A percentile compares a stretch with the other conserved stretches of the same genome.
phyloP scores from a whole-genome alignment of 1,139 yeast genomes.

The Kurtzmaniella quercitrusa region DNA sequence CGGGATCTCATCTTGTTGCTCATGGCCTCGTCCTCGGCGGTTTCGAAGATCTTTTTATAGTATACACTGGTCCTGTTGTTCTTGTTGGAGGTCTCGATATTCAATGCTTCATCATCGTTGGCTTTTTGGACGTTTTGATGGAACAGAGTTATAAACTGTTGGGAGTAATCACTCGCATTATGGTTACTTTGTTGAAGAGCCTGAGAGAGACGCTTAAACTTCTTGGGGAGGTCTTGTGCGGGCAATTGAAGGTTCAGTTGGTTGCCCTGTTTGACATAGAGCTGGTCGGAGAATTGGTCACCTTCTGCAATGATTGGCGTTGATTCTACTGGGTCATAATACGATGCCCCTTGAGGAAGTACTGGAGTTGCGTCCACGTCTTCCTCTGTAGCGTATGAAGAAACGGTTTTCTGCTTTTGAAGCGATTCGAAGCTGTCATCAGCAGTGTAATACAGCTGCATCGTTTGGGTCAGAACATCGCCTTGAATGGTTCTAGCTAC shows the following conservation, averaged over 20 bases:
- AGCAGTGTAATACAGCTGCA: constrained; percentile 26
- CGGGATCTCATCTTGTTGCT: neutral
- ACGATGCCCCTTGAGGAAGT: constrained; percentile 11
- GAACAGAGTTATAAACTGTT: constrained; percentile 38
- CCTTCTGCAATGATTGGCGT: constrained; percentile 25
- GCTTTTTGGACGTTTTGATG: constrained; percentile 31
- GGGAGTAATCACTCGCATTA: constrained; percentile 36
- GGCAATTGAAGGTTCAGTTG: constrained; percentile 20
- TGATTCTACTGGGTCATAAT: constrained; percentile 18
- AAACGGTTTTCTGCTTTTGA: constrained; percentile 2
- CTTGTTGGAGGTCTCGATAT: neutral
- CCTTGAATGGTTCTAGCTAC: neutral
- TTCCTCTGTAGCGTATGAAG: constrained; percentile 12
- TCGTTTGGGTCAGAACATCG: constrained; percentile 12
- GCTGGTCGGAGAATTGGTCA: neutral
- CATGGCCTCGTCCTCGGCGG: constrained; percentile 10
- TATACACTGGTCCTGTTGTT: constrained; percentile 25
- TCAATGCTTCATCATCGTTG: constrained; percentile 4
- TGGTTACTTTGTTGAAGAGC: constrained; percentile 31
- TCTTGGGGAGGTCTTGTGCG: constrained; percentile 30
- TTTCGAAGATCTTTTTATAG: constrained; percentile 26
- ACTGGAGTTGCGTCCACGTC: constrained; percentile 33
- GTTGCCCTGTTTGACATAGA: neutral
- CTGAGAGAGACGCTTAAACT: constrained; percentile 38
- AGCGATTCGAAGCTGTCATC: constrained; percentile 9